A percentile compares a stretch with the other conserved stretches of the same genome.
Conservation (phyloP, 2,329 filamentous ascomycete genomes). For the Aphanocladium album region DNA sequence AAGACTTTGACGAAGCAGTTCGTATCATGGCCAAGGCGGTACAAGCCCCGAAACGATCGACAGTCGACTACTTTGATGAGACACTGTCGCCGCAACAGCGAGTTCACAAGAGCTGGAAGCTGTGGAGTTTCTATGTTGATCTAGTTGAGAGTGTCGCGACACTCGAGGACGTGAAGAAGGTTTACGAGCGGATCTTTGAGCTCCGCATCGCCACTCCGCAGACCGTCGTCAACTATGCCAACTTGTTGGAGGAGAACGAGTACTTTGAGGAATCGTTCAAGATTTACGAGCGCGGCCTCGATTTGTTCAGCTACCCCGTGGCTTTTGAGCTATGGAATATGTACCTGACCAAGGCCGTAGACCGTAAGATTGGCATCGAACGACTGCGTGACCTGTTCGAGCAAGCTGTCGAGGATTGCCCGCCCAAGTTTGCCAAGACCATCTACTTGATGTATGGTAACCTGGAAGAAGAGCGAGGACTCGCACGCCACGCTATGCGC, state of each 20-base stretch:
- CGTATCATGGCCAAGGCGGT: conserved; percentile 96
- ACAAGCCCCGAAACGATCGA: conserved; percentile 94
- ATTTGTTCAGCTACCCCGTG: conserved; percentile 97
- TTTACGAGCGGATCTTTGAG: conserved; percentile 97
- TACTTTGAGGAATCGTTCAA: conserved; percentile 99
- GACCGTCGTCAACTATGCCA: conserved; percentile 97
- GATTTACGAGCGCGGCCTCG: conserved; percentile 89
- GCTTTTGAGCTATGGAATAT: conserved; percentile 98
- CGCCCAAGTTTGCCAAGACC: conserved; percentile 91
- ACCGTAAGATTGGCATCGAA: conserved; percentile 93
- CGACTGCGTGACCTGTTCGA: conserved; percentile 92
- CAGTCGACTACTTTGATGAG: conserved; percentile 98
- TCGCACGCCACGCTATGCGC: conserved; percentile 95
- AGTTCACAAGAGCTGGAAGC: conserved; percentile 98
- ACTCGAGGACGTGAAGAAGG: conserved; percentile 84
- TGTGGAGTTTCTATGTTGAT: conserved; percentile 99
- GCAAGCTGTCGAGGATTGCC: conserved; percentile 91
- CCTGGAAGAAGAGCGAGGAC: conserved; percentile 88
- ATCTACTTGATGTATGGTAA: conserved; percentile 98
- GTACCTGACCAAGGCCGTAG: conserved; percentile 94
- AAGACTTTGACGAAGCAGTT: conserved; percentile 92
- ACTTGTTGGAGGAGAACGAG: conserved; percentile 85
- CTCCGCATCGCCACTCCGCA: conserved; percentile 96
- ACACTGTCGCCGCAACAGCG: conserved; percentile 88
- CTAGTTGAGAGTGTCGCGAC: conserved; percentile 91